Evolutionary conservation across 1,139 yeast species (phyloP).

Genomic region (Yamadazyma kanchanaburiensis): DNA sequence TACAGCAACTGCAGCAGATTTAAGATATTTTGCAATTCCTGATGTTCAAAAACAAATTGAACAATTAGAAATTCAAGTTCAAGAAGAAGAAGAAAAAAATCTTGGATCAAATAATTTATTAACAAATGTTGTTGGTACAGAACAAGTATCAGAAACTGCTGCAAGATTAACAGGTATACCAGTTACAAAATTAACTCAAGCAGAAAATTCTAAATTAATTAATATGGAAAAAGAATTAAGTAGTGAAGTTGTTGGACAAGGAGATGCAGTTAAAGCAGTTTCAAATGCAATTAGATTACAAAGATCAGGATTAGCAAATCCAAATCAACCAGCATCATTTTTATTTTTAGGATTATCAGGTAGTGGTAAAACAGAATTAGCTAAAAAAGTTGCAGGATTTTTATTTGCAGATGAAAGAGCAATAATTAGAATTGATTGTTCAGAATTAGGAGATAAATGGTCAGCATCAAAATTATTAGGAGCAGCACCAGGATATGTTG

Average conservation of each 20-base stretch:
- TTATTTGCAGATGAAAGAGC: conserved; percentile 94
- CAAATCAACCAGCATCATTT: conserved; percentile 95
- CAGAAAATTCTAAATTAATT: conserved; percentile 89
- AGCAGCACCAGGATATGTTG: conserved; percentile 98
- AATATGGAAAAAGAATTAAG: conserved; percentile 90
- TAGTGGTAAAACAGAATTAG: conserved; percentile 97
- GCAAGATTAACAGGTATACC: conserved; percentile 98
- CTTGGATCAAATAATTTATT: conserved; percentile 65
- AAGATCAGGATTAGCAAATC: conserved; percentile 94
- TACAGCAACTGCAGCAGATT: conserved; percentile 91
- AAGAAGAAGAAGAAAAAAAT: conserved; percentile 62
- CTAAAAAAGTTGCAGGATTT: conserved; percentile 94
- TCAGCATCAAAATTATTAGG: conserved; percentile 93
- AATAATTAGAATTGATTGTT: conserved; percentile 95
- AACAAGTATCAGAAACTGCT: conserved; percentile 94
- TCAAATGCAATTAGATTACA: conserved; percentile 90
- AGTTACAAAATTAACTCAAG: conserved; percentile 93
- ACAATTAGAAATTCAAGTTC: conserved; percentile 69
- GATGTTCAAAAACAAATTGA: conserved; percentile 76
- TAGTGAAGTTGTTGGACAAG: conserved; percentile 87
- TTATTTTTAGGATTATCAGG: conserved; percentile 94
- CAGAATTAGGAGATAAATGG: conserved; percentile 93
- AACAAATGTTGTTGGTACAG: conserved; percentile 87
- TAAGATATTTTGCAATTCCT: conserved; percentile 95
- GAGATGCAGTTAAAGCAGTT: conserved; percentile 94